Conservation (phyloP, 495 filamentous ascomycete genomes). For the Hypoxylon lienhwacheense region DNA sequence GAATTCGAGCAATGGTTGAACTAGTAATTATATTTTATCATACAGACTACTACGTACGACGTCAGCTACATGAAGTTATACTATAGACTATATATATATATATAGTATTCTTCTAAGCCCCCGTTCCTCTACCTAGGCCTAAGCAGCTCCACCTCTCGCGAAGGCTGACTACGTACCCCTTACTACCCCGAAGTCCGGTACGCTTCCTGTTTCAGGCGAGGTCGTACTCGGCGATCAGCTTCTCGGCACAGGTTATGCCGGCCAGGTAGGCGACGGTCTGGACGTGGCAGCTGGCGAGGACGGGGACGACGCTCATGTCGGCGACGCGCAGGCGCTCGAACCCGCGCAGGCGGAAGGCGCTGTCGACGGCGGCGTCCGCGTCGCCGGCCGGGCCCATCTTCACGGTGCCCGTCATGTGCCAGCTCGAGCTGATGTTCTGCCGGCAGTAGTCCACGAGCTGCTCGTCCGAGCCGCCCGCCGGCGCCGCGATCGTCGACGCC, state of each 20-base stretch:
- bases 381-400: constrained; percentile 61
- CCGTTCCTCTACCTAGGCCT: no score
- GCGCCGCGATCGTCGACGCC: constrained; percentile 45
- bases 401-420: constrained; percentile 63
- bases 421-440: constrained; percentile 43
- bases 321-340: constrained; percentile 60
- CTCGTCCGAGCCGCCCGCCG: constrained; percentile 57
- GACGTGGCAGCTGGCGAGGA: constrained; percentile 48
- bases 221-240: constrained; percentile 48
- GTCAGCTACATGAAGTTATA: no score
- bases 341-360: constrained; percentile 56
- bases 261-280: constrained; percentile 43
- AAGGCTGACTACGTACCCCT: no score
- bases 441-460: constrained; percentile 56
- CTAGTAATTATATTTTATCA: no score
- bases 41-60: no score
- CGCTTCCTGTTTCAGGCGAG: constrained; percentile 16
- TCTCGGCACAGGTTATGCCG: constrained; percentile 48
- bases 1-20: no score
- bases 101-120: no score
- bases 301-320: constrained; percentile 66
- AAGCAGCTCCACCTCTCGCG: no score
- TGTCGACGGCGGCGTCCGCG: constrained; percentile 57
- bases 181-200: no score
- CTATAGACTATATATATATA: no score